phyloP scores from a whole-genome alignment of 2,329 filamentous ascomycete species.

The Calonectria multiphialidica region DNA sequence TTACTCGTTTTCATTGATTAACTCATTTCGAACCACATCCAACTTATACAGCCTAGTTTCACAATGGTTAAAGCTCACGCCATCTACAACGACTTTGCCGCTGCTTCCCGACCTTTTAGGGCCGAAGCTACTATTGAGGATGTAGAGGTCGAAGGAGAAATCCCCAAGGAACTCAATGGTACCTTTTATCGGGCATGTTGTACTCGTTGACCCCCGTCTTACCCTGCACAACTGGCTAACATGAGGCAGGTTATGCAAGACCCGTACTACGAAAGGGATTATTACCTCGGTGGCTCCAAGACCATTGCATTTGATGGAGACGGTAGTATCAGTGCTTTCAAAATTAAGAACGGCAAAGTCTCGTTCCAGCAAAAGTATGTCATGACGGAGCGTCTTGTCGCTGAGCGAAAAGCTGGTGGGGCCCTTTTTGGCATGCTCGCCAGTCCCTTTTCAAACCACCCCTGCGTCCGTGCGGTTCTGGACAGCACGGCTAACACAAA shows the following conservation, averaged over 20 bases:
- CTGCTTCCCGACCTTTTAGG: neutral
- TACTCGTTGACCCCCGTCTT: neutral
- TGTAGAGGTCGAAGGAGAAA: neutral
- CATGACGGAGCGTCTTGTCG: conserved; percentile 1
- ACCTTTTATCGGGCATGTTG: neutral
- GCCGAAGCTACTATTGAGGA: neutral
- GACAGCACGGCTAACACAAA: neutral
- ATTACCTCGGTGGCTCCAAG: neutral
- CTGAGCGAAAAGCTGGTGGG: neutral
- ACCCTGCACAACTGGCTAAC: neutral
- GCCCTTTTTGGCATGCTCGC: neutral
- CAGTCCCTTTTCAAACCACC: neutral
- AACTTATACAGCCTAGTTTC: too few relatives aligned
- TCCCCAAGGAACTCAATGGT: neutral
- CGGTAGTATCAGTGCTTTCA: neutral
- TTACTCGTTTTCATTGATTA: too few relatives aligned
- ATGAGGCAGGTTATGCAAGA: neutral
- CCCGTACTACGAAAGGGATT: neutral
- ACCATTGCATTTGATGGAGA: neutral
- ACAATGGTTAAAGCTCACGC: neutral
- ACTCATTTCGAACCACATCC: neutral
- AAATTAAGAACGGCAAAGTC: neutral
- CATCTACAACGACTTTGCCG: neutral
- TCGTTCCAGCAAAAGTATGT: neutral
- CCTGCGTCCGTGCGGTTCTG: neutral